Conservation (phyloP, 2,329 filamentous ascomycete species). For the Verticillium isaacii region DNA sequence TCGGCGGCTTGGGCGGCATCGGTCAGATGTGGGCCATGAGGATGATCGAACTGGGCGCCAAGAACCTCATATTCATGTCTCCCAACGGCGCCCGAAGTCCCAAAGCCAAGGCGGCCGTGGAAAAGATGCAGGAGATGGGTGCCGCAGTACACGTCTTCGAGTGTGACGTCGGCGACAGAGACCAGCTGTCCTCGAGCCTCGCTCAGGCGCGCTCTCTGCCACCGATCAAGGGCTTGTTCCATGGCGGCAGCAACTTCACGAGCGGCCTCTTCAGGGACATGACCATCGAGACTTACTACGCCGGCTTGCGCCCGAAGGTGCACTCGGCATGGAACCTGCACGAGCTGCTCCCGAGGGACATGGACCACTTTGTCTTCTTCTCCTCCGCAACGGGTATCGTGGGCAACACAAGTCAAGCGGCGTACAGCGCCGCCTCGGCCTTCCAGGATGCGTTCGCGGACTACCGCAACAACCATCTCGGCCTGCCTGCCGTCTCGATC, state of each 20-base stretch:
- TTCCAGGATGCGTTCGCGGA: conserved; percentile 37
- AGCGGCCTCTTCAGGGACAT: conserved; percentile 4
- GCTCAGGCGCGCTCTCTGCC: conserved; percentile 2
- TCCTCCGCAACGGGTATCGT: conserved; percentile 21
- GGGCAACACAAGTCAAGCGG: conserved; percentile 30
- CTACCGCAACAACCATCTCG: conserved; percentile 28
- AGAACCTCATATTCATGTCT: conserved; percentile 22
- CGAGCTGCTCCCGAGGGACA: conserved; percentile 19
- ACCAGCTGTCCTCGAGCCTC: background rate
- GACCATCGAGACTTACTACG: background rate
- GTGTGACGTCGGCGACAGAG: conserved; percentile 6
- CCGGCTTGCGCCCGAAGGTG: conserved; percentile 26
- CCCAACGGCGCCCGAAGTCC: conserved; percentile 17
- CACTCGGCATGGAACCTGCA: conserved; percentile 23
- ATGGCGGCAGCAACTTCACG: conserved; percentile 16
- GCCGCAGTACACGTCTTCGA: conserved; percentile 2
- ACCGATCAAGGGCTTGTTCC: conserved; percentile 9
- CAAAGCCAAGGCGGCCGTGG: conserved; percentile 12
- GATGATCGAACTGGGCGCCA: conserved; percentile 21
- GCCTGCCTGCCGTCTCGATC: conserved; percentile 40
- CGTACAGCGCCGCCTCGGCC: conserved; percentile 38
- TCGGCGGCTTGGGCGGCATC: conserved; percentile 18
- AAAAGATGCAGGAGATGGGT: conserved; percentile 7
- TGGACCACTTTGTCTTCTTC: conserved; percentile 31
- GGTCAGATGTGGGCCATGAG: conserved; percentile 16